phyloP scores from a whole-genome alignment of 2,329 filamentous ascomycete species.

The Sphaerulina populicola region DNA sequence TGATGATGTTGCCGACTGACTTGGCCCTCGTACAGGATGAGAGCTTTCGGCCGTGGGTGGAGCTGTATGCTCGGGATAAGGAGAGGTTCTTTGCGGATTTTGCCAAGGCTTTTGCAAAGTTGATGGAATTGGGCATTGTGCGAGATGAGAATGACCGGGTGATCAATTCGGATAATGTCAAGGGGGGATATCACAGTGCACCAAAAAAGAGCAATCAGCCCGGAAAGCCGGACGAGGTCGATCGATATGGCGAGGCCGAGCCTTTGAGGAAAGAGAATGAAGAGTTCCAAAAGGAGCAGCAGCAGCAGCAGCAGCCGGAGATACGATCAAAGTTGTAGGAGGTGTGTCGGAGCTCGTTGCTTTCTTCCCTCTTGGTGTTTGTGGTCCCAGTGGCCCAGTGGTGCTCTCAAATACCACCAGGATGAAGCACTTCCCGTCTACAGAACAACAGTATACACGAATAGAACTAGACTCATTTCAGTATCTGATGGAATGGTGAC shows the following conservation, averaged over 20 bases:
- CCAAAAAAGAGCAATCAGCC: conserved; percentile 48
- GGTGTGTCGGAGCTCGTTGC: background rate
- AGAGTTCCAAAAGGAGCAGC: conserved; percentile 19
- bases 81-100: conserved; percentile 56
- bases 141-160: conserved; percentile 48
- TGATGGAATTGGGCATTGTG: conserved; percentile 53
- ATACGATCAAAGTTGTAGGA: conserved; percentile 35
- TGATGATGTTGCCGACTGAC: conserved; percentile 62
- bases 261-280: conserved; percentile 37
- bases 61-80: conserved; percentile 53
- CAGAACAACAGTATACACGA: background rate
- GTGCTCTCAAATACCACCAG: background rate
- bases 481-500: background rate
- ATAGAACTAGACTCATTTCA: background rate
- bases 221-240: conserved; percentile 31
- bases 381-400: background rate
- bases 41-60: conserved; percentile 49
- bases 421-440: background rate
- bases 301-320: conserved; percentile 2
- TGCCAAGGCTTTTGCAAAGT: conserved; percentile 49
- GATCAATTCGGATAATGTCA: conserved; percentile 49
- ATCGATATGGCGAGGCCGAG: conserved; percentile 34
- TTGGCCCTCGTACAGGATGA: conserved; percentile 50
- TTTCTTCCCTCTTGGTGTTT: background rate
- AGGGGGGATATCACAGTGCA: conserved; percentile 50